Conservation (phyloP, 768 basidiomycete genomes). For the Mycena latifolia region DNA sequence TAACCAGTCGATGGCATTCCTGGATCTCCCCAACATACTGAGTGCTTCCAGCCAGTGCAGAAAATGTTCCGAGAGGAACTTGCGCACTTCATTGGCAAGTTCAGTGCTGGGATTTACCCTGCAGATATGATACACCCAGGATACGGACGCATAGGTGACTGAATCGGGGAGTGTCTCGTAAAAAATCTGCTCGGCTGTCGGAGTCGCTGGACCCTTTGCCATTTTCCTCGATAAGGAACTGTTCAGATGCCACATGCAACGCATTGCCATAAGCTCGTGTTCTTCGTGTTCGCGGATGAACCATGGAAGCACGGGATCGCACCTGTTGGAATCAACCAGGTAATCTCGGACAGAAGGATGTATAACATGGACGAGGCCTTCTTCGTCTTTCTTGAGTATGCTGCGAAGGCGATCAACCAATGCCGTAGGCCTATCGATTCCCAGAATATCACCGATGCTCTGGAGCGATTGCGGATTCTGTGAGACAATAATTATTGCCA, state of each 20-base stretch:
- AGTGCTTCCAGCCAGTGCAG: slow-evolving; percentile 17
- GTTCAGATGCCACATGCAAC: slow-evolving; percentile 1
- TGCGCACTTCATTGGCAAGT: not conserved
- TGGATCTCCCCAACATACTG: slow-evolving; percentile 3
- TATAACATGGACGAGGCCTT: not conserved
- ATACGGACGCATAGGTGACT: not conserved
- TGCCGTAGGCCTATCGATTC: not conserved
- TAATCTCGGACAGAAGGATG: slow-evolving; percentile 19
- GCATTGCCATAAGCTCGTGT: not conserved
- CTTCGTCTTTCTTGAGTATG: not conserved
- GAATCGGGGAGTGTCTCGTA: slow-evolving; percentile 2
- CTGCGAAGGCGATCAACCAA: not conserved
- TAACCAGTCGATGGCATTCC: slow-evolving; percentile 9
- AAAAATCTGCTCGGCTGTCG: not conserved
- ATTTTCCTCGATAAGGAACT: not conserved
- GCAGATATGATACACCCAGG: slow-evolving; percentile 14
- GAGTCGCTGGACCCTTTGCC: not conserved
- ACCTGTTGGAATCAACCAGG: slow-evolving; percentile 4
- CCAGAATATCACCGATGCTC: not conserved
- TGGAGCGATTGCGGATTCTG: not conserved
- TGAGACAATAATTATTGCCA: not conserved
- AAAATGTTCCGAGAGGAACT: slow-evolving; percentile 1
- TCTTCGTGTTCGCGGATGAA: slow-evolving; percentile 2
- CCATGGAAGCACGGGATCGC: not conserved
- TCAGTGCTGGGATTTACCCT: not conserved